Base-by-base conservation (phyloP, 1,284 basidiomycete species). In the Cystobasidium slooffiae region DNA sequence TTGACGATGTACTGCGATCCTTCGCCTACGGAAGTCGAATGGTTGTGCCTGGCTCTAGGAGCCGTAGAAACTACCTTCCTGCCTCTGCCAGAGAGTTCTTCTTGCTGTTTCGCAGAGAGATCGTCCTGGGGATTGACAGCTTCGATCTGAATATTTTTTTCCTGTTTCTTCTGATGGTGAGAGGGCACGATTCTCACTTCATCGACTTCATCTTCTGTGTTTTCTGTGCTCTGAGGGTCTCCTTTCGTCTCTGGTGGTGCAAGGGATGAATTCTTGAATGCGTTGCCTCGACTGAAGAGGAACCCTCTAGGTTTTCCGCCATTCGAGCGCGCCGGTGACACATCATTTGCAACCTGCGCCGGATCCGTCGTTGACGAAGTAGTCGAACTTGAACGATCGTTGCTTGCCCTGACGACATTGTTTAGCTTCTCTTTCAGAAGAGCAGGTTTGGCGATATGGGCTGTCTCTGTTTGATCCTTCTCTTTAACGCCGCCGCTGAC, bases 1-100 rank as follows among this genome's bases (percentile, higher is more conserved):
- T 43, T 66, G 51, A 73, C 70, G 24, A 73, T 49, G 24, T 73
- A 73, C 53, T 73, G 70, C 2, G 70, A 73, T 14, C 70, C 70
- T 41, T 73, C 63, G 9, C 70, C 70, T 4, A 73, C 62, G 16
- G 63, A 66, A 31, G 70, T 66, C 6, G 70, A 73, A 31, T 65
- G 70, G 44, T 73, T 73, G 37, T 73, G 70, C 20, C 46, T 37
- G 22, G 63, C 41, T 31, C 63, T 43, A 31, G 20, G 53, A 37
- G 22, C 55, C 14, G 55, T 18, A 22, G 14, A 56, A 14, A 22
- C 14, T 14, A 2, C 55, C 14, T 20, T 14, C 4, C 18, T 56
- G 4, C 12, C 31, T 37, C 24, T 37, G 55, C 55, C 3, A 56
- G 55, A n/a, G 24, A 14, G 2, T n/a, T 51, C 47, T 6, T 51